phyloP scores from a whole-genome alignment of 768 basidiomycete genomes.

The Boletus rubroflammeus region DNA sequence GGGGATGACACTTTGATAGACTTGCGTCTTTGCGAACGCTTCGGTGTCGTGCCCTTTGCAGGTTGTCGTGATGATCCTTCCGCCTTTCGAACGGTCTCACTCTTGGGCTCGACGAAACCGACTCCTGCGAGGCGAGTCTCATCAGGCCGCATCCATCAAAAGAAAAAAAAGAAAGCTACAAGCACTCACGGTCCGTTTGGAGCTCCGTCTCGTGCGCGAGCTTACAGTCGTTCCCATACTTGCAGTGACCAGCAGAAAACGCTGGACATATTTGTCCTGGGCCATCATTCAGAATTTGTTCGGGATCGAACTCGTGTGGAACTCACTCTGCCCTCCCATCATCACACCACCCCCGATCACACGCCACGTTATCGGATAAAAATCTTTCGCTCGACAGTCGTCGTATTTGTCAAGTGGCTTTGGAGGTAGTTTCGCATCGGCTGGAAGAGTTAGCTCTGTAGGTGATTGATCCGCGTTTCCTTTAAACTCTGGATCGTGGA shows the following conservation, averaged over 20 bases:
- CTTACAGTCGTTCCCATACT: slow-evolving; percentile 26
- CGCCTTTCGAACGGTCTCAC: background rate
- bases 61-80: background rate
- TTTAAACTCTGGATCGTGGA: slow-evolving; percentile 37
- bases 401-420: slow-evolving; percentile 31
- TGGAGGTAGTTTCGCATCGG: slow-evolving; percentile 18
- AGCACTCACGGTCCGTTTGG: slow-evolving; percentile 21
- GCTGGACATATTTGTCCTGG: slow-evolving; percentile 27
- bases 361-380: slow-evolving; percentile 68
- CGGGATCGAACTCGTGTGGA: background rate
- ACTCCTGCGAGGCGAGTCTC: slow-evolving; percentile 1
- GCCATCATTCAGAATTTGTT: background rate
- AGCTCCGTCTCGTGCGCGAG: slow-evolving; percentile 29
- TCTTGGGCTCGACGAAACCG: slow-evolving; percentile 16
- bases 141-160: background rate
- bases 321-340: slow-evolving; percentile 44
- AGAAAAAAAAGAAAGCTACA: background rate
- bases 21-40: slow-evolving; percentile 8
- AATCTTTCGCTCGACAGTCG: slow-evolving; percentile 43
- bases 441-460: slow-evolving; percentile 3
- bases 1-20: slow-evolving; percentile 1
- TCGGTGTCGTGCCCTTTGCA: slow-evolving; percentile 2
- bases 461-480: background rate
- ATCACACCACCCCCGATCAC: slow-evolving; percentile 78
- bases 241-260: slow-evolving; percentile 24